A percentile compares a stretch with the other conserved stretches of the same genome.
These are phyloP conservation scores for Cercospora janseana DNA, from an alignment of 2,329 filamentous ascomycete species.

Conservation along the genomic window DNA sequence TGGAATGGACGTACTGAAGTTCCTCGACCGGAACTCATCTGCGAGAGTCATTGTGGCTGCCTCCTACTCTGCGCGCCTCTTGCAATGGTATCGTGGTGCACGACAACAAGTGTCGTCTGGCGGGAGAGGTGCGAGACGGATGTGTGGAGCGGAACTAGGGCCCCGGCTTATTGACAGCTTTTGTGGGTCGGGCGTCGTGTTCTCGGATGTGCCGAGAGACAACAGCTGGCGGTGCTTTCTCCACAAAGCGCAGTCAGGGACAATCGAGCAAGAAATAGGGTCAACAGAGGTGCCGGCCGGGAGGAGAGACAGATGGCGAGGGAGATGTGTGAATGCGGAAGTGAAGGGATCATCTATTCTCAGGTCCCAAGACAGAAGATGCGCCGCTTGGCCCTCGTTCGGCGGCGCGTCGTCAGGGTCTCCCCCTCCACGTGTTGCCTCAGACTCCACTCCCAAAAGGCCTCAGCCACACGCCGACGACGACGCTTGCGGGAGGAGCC, in stretches of 20 bases:
- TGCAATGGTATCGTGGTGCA: not conserved
- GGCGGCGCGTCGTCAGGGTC: slow-evolving; percentile 1
- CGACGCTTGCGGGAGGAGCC: too few relatives aligned
- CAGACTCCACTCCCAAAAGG: too few relatives aligned
- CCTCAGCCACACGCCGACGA: too few relatives aligned
- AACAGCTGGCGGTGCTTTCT: not conserved
- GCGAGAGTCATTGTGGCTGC: slow-evolving; percentile 54
- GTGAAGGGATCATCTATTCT: too few relatives aligned
- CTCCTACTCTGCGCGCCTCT: not conserved
- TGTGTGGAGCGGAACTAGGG: not conserved
- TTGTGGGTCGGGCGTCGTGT: not conserved
- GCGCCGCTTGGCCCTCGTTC: slow-evolving; percentile 1
- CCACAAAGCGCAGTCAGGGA: too few relatives aligned
- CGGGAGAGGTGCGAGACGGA: too few relatives aligned
- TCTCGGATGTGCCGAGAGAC: not conserved
- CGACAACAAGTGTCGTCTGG: too few relatives aligned
- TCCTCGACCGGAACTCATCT: slow-evolving; percentile 63
- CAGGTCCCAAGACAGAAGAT: not conserved
- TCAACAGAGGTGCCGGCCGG: not conserved
- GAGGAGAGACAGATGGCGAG: not conserved
- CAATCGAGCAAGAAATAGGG: too few relatives aligned
- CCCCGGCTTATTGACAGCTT: slow-evolving; percentile 6
- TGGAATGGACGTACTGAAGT: slow-evolving; percentile 57
- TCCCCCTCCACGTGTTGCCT: not conserved
- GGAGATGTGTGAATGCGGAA: slow-evolving; percentile 2